These are phyloP conservation scores for Sarocladiaceae sp. DNA, from an alignment of 2,329 filamentous ascomycete genomes.

Conservation along the genomic window DNA sequence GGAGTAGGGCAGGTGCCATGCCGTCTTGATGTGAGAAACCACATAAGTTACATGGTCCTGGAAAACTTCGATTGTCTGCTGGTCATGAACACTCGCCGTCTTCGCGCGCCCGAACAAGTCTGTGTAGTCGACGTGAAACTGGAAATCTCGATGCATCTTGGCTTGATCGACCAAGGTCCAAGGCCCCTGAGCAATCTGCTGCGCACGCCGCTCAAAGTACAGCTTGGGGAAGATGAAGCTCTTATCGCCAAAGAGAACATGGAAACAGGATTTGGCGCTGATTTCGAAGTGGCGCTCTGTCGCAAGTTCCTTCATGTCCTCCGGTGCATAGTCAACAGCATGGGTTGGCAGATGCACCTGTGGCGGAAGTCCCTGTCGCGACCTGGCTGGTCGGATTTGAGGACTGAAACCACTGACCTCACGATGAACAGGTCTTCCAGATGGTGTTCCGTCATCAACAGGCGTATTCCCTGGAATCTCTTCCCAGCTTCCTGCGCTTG, in stretches of 20 bases:
- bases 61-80: constrained; percentile 78
- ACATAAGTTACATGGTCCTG: constrained; percentile 68
- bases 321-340: constrained; percentile 76
- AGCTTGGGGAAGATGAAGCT: constrained; percentile 89
- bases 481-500: constrained; percentile 86
- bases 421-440: constrained; percentile 26
- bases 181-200: constrained; percentile 76
- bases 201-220: constrained; percentile 74
- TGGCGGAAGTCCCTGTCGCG: constrained; percentile 37
- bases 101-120: constrained; percentile 59
- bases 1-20: constrained; percentile 82
- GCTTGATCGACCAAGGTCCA: constrained; percentile 70
- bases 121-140: constrained; percentile 65
- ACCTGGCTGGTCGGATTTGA: constrained; percentile 26
- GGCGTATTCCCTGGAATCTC: constrained; percentile 60
- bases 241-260: constrained; percentile 94
- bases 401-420: constrained; percentile 24
- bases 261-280: constrained; percentile 89
- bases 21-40: constrained; percentile 54
- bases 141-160: constrained; percentile 70
- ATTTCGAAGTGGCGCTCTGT: constrained; percentile 82
- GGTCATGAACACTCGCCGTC: constrained; percentile 64
- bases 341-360: constrained; percentile 77
- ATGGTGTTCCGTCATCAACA: constrained; percentile 47
- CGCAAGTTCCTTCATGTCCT: constrained; percentile 68